Evolutionary conservation across 2,329 filamentous ascomycete species (phyloP), one percentile per base, ranked within the genome.

Genomic region (Alternaria sp.): DNA sequence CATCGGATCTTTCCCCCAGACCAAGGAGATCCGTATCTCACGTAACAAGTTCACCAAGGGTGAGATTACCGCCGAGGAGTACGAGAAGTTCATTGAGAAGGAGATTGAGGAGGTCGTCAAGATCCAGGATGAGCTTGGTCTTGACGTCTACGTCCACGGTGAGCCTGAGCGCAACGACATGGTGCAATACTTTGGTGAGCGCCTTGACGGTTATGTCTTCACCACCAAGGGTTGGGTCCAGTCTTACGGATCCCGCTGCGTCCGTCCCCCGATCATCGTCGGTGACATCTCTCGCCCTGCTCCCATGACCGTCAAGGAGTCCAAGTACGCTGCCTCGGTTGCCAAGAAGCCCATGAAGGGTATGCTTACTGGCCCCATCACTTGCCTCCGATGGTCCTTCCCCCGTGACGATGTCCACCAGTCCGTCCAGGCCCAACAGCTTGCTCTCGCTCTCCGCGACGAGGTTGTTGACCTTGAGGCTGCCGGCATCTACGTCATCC

Each of bases 271-370:
- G 66, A 99, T 99, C 84, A 92, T 99, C 77, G 95, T 98, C 75
- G 95, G 95, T 84, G 95, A 99, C 82, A 94, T 99, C 83, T 98
- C 94, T 67, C 94, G 95, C 74, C 95, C 95, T 70, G 90, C 90
- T 72, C 92, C 95, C 73, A 99, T 99, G 95, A 97, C 95, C 63
- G 95, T 99, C 84, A 99, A 99, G 91, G 95, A 99, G 89, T 97
- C 92, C 83, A 97, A 98, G 87, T 99, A 97, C 85, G 95, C 95
- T 72, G 94, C 93, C 66, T 94, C 91, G 59, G 89, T 97, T 82
- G 94, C 94, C 81, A 94, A 92, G 86, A 98, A 97, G 89, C 94
- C 95, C 84, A 98, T 99, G 95, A 99, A 99, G 92, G 95, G 95
- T 82, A 99, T 99, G 95, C 90, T 99, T 81, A 99, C 95, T 83